Base-by-base conservation (phyloP, 75 land plant species). In the Chamaecyparis obtusa region DNA sequence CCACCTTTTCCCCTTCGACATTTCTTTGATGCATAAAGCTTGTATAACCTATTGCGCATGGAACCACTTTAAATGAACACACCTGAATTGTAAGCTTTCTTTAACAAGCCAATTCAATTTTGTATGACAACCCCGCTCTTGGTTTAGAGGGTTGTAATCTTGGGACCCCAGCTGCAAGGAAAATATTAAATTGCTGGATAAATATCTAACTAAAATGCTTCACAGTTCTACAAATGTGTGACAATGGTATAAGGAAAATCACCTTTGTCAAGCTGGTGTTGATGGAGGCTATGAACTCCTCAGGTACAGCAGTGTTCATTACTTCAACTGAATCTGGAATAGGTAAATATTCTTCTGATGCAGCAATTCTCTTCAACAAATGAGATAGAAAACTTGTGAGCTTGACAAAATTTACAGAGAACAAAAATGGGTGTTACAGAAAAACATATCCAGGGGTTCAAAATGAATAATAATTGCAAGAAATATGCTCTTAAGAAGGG, bases 51-150 rank as follows among this genome's bases (percentile, higher is more conserved):
- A 71, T 27, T 43, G 84, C 7, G 13, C 15, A 41, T 43, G 37
- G 36, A 74, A 19, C 30, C n/a, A 5, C 21, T 30, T 39, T 60
- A 87, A 54, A 87, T 82, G 39, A 75, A 71, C 30, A 71, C 91
- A 96, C 96, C 96, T 86, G 48, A 93, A 90, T 35, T 92, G 92
- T 83, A 95, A 87, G 87, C 97, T 96, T 87, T 96, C 95, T 55
- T 94, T 94, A 49, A 93, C 95, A 83, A 96, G 92, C 84, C 87
- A 88, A 84, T 90, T 91, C 35, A 96, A 84, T 85, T 93, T 96
- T 57, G 89, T 83, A 74, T 96, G 96, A 82, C 91, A 86, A 76
- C 94, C 97, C 87, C 96, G 91, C 48, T 94, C 96, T 88, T 93
- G 91, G 84, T 87, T 77, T 13, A 95, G 83, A 30, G 96, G 97